Evolutionary conservation across 2,329 filamentous ascomycete genomes (phyloP), one percentile per base, ranked within the genome.

Genomic region (Aspergillus aculeatinus): DNA sequence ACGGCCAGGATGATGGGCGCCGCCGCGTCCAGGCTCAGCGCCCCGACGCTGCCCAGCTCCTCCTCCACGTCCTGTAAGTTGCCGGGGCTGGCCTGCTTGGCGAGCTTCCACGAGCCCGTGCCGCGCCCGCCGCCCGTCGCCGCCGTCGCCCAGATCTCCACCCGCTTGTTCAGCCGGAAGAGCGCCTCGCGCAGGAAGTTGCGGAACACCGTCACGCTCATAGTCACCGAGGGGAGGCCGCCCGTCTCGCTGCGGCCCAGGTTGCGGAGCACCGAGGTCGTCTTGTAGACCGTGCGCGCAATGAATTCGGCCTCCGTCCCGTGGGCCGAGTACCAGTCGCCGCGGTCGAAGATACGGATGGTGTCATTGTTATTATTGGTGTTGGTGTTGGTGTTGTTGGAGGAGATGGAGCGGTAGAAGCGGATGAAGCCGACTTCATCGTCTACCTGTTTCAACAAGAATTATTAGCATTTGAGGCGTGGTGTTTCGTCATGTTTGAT

Each of bases 31-130:
- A 93, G 88, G 42, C 33, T 42, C 52, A 73, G 61, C 6, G 72
- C 76, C 33, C 77, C 76, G 4, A 76, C 75, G 27, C 75, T 85
- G 11, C 93, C 94, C 0, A 99, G 83, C 65, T 99, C 95, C 57
- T 99, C 95, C 75, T 99, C 95, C 23, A 99, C 90, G 71, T 97
- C 94, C 76, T 99, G 95, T 25, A 99, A 79, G 75, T 99, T 99
- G 27, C 95, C 96, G 0, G 95, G 95, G 5, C 94, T 98, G 5
- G 95, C 93, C 74, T 95, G 89, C 77, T 98, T 98, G 61, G 83
- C 83, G 62, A 96, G 81, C 73, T 95, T 96, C 94, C 95, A 99
- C 71, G 91, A 91, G 4, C 76, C 76, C 83, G 92, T 95, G 47
- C 91, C 88, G 5, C 90, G 96, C 47, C 91, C 88, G 5, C 90